Percentiles rank a stretch among this genome's conserved stretches.
Conservation (phyloP, 1,284 basidiomycete genomes). For the Ustilago loliicola region DNA sequence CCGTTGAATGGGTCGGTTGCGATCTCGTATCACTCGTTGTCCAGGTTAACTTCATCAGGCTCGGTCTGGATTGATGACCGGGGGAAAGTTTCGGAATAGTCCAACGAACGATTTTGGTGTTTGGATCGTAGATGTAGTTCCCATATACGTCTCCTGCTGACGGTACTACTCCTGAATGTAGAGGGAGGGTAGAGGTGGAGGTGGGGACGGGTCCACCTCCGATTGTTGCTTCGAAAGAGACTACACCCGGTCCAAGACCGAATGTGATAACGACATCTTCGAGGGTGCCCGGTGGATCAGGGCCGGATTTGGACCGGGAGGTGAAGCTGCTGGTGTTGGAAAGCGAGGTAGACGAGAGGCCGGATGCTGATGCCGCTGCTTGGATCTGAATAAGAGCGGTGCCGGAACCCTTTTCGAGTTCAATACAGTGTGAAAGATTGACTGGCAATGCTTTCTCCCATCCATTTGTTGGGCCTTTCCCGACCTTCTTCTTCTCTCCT, state of each 20-base stretch:
- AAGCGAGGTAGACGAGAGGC: constrained; percentile 10
- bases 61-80: constrained; percentile 13
- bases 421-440: constrained; percentile 24
- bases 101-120: constrained; percentile 52
- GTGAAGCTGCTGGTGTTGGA: constrained; percentile 2
- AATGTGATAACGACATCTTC: constrained; percentile 58
- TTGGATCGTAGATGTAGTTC: constrained; percentile 56
- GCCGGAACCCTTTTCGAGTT: constrained; percentile 25
- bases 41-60: constrained; percentile 48
- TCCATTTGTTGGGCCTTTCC: constrained; percentile 33
- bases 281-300: constrained; percentile 25
- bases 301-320: constrained; percentile 12
- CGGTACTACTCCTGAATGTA: constrained; percentile 12
- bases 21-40: constrained; percentile 22
- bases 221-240: constrained; percentile 53
- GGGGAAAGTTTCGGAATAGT: constrained; percentile 38
- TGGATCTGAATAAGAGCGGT: constrained; percentile 33
- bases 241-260: constrained; percentile 51
- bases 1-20: constrained; percentile 76
- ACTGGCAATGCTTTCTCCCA: constrained; percentile 31
- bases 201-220: constrained; percentile 28
- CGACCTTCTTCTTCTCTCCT: neutral
- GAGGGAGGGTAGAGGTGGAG: neutral
- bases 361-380: constrained; percentile 12
- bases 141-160: constrained; percentile 34